Conservation (phyloP, 306 rosid species). For the Abrus precatorius region DNA sequence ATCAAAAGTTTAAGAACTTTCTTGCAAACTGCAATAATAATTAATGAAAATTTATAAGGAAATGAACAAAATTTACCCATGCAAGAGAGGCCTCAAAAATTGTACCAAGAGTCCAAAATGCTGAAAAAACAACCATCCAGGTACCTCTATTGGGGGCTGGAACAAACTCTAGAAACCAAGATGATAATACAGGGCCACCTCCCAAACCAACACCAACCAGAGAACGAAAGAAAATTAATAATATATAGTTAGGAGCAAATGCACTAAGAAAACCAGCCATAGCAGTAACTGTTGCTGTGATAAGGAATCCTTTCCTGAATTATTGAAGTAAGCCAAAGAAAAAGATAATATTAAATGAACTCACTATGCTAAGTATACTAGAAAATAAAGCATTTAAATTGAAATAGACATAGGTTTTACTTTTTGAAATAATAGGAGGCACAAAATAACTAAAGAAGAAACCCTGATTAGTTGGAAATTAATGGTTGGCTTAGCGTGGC, state of each 20-base stretch:
- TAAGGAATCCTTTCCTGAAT: constrained; percentile 89
- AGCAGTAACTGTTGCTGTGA: constrained; percentile 82
- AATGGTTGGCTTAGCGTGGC: constrained; percentile 2
- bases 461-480: constrained; percentile 4
- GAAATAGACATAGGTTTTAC: constrained; percentile 20
- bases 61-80: constrained; percentile 71
- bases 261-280: constrained; percentile 88
- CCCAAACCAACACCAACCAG: constrained; percentile 97
- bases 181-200: constrained; percentile 91
- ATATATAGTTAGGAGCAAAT: constrained; percentile 75
- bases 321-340: constrained; percentile 41
- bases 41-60: constrained; percentile 35
- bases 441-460: background rate
- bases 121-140: constrained; percentile 97
- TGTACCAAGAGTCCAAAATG: constrained; percentile 95
- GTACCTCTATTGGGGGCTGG: constrained; percentile 94
- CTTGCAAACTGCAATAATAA: background rate
- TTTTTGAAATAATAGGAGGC: constrained; percentile 16
- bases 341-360: constrained; percentile 33
- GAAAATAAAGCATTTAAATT: constrained; percentile 12
- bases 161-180: constrained; percentile 96
- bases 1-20: constrained; percentile 30
- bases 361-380: background rate
- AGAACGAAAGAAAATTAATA: constrained; percentile 70
- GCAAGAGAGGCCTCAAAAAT: constrained; percentile 94